Evolutionary conservation across 345 rosid species (phyloP), one percentile per base, ranked within the genome.

Genomic region (Jatropha curcas): DNA sequence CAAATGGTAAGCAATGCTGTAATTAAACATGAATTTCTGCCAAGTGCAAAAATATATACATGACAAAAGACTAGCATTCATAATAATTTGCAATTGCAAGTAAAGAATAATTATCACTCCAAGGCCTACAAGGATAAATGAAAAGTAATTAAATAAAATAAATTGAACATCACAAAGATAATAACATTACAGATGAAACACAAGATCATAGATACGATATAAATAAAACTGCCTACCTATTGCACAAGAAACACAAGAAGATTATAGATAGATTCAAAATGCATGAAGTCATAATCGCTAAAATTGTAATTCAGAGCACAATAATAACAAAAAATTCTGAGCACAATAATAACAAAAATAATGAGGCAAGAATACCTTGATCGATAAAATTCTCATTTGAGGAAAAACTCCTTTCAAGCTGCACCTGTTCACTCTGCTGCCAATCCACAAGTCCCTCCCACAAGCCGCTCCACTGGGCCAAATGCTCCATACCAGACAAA

Each of bases 321-420:
- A n/a, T n/a, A n/a, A n/a, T n/a, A n/a, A n/a, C n/a, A n/a, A n/a
- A n/a, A n/a, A n/a, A n/a, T n/a, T n/a, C n/a, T n/a, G 28, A 5
- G 33, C 66, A 9, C 65, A 58, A 12, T 19, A 41, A 71, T 33
- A 7, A 71, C 28, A 50, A 59, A 0, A 59, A 28, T 19, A 61
- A 58, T 6, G 27, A 64, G 68, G 45, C 11, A 65, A 24, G 75
- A 27, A 58, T 73, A 88, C 92, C 92, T 78, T 57, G 72, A 80
- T 82, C 72, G 50, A 67, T 56, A 62, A 57, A 79, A 74, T 73
- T 70, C 63, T 83, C 84, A 30, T 79, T 68, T 0, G 80, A 22
- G 59, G 55, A 50, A 59, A 79, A 79, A 75, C 43, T 35, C 50
- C 66, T 84, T 68, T 67, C 84, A 62, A 46, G 60, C 24, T 78